Conservation (phyloP, 345 rosid genomes). For the Hirschfeldia incana region DNA sequence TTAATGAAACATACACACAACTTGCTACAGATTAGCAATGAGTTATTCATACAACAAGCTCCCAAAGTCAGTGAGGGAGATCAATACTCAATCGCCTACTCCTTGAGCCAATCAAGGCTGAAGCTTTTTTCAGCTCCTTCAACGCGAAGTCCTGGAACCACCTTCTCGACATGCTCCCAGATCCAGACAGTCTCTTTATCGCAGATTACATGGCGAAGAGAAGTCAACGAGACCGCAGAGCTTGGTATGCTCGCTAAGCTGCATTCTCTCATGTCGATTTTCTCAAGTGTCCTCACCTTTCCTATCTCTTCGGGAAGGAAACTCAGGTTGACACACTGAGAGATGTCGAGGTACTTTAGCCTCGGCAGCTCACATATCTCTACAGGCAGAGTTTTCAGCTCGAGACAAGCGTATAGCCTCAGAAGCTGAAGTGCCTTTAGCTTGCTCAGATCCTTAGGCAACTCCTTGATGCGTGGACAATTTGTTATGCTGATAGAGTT, state of each 20-base stretch:
- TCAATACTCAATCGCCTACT: slow-evolving; percentile 26
- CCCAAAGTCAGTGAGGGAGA: neutral
- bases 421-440: slow-evolving; percentile 53
- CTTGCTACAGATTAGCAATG: slow-evolving; percentile 15
- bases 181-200: slow-evolving; percentile 52
- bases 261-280: slow-evolving; percentile 95
- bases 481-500: slow-evolving; percentile 72
- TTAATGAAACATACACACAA: neutral
- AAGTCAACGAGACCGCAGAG: slow-evolving; percentile 49
- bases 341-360: slow-evolving; percentile 72
- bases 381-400: slow-evolving; percentile 52
- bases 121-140: slow-evolving; percentile 63
- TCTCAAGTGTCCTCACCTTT: slow-evolving; percentile 56
- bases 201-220: slow-evolving; percentile 63
- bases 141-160: slow-evolving; percentile 47
- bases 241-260: slow-evolving; percentile 48
- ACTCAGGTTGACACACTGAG: slow-evolving; percentile 64
- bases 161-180: slow-evolving; percentile 56
- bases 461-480: slow-evolving; percentile 62
- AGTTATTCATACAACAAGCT: slow-evolving; percentile 1
- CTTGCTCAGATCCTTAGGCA: slow-evolving; percentile 56
- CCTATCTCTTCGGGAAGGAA: slow-evolving; percentile 66
- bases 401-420: slow-evolving; percentile 78
- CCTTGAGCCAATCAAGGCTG: slow-evolving; percentile 70
- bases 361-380: slow-evolving; percentile 54